Percentiles rank a stretch among this genome's conserved stretches.
Evolutionary conservation across 1,139 yeast genomes (phyloP).

Genomic region (Saccharomyces uvarum): DNA sequence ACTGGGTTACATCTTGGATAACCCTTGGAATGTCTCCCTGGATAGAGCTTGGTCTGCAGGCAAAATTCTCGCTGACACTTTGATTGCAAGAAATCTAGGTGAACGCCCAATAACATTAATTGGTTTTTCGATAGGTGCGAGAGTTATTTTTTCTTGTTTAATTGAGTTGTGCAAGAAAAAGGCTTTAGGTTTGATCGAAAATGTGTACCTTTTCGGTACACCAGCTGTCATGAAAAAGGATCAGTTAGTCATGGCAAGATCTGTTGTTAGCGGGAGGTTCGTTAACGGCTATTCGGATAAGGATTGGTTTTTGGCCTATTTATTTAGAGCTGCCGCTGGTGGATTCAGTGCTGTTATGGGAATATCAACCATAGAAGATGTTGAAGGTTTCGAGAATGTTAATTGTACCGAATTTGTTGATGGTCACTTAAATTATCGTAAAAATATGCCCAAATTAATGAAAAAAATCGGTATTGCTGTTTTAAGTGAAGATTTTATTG

Average conservation of each 20-base stretch:
- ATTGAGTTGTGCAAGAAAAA: constrained; percentile 79
- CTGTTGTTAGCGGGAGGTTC: constrained; percentile 85
- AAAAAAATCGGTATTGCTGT: constrained; percentile 70
- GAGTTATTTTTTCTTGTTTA: constrained; percentile 85
- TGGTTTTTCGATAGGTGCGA: constrained; percentile 90
- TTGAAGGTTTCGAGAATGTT: constrained; percentile 67
- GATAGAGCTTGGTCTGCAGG: constrained; percentile 99
- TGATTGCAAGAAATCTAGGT: constrained; percentile 81
- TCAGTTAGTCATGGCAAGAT: constrained; percentile 69
- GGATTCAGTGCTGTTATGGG: constrained; percentile 90
- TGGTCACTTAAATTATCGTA: constrained; percentile 96
- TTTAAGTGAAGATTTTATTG: constrained; percentile 82
- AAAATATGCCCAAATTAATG: constrained; percentile 78
- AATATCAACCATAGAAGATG: constrained; percentile 60
- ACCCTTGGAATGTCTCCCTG: constrained; percentile 95
- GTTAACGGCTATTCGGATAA: constrained; percentile 85
- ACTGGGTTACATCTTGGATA: constrained; percentile 80
- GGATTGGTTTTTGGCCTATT: constrained; percentile 94
- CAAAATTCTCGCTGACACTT: constrained; percentile 78
- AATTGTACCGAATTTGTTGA: constrained; percentile 83
- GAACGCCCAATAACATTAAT: constrained; percentile 86
- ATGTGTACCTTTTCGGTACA: constrained; percentile 81
- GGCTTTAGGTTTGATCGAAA: constrained; percentile 82
- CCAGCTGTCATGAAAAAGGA: constrained; percentile 78
- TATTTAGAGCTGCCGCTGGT: constrained; percentile 93